These are phyloP conservation scores for Paratinospora sagittata DNA, from an alignment of 164 flowering plant species.

Conservation along the genomic window DNA sequence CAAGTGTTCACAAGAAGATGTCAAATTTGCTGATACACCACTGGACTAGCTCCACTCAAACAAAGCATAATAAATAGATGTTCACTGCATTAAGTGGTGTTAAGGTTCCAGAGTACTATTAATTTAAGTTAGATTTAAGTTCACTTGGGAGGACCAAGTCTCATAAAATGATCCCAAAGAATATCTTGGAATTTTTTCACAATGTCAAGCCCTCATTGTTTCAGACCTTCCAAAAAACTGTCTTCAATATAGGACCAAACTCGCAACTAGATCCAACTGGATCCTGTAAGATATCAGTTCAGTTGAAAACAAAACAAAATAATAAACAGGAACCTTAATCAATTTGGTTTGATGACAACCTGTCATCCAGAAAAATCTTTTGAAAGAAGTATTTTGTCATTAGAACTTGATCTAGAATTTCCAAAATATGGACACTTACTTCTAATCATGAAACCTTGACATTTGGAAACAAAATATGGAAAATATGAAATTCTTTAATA, in stretches of 20 bases:
- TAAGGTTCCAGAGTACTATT: neutral
- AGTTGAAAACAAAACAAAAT: constrained; percentile 29
- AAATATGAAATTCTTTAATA: constrained; percentile 1
- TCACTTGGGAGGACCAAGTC: too few species aligned
- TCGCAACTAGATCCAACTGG: neutral
- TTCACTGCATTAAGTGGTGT: neutral
- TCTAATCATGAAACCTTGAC: constrained; percentile 11
- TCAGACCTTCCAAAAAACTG: too few species aligned
- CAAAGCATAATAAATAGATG: neutral
- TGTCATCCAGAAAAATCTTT: neutral
- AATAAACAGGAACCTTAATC: neutral
- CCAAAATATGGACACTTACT: neutral
- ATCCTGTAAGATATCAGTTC: neutral
- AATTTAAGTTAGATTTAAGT: neutral
- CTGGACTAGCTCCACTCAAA: neutral
- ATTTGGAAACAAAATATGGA: neutral
- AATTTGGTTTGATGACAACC: neutral
- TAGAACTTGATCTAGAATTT: neutral
- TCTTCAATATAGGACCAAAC: neutral
- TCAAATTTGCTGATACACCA: too few species aligned
- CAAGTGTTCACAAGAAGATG: neutral
- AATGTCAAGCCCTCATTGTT: too few species aligned
- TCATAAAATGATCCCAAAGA: too few species aligned
- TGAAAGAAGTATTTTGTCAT: neutral
- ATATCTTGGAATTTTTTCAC: too few species aligned